Evolutionary conservation across 139 green algal genomes (phyloP), one percentile per base, ranked within the genome.

Genomic region (Dunaliella sp.): DNA sequence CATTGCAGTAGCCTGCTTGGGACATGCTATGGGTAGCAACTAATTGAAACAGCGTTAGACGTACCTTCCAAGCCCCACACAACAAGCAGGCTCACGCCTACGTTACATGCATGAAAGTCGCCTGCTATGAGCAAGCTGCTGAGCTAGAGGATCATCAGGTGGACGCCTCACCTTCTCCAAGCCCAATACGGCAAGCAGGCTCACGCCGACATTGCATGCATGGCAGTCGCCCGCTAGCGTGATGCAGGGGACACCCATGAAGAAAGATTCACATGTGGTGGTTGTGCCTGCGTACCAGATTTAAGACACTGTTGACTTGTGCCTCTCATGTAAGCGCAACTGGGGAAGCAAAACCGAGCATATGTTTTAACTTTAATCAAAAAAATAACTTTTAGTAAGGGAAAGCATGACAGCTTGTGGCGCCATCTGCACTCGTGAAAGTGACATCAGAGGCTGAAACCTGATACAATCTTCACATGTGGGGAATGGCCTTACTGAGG

Each of bases 171-270:
- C 58, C 87, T 94, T 80, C 0, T 89, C 58, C 37, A 98, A 38
- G 3, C 96, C 96, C 37, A 98, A 72, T 1, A 92, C 90, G 0
- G 83, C 89, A n/a, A 99, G 90, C 87, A 99, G 91, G 73, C 90
- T 96, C 3, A 93, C 92, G 28, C 96, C 95, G 16, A 99, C 97
- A 84, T 99, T 99, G 88, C 99, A 95, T 0, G 97, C 97, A 87
- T 99, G 97, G 89, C 97, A 96, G 33, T 72, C 3, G 32, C 97
- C 97, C 16, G 59, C 81, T 82, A 98, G 86, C 0, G 97, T 98
- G n/a, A 99, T 81, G 78, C 91, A 95, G 0, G 97, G 96, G 24
- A 99, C 97, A 21, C 97, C 95, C 97, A 99, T 99, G 88, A 92
- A 98, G 12, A 99, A 81, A 0, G 94, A 93, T 90, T 99, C 97